Evolutionary conservation across 1,284 basidiomycete species (phyloP).

Genomic region (Afroboletus lepidellus): DNA sequence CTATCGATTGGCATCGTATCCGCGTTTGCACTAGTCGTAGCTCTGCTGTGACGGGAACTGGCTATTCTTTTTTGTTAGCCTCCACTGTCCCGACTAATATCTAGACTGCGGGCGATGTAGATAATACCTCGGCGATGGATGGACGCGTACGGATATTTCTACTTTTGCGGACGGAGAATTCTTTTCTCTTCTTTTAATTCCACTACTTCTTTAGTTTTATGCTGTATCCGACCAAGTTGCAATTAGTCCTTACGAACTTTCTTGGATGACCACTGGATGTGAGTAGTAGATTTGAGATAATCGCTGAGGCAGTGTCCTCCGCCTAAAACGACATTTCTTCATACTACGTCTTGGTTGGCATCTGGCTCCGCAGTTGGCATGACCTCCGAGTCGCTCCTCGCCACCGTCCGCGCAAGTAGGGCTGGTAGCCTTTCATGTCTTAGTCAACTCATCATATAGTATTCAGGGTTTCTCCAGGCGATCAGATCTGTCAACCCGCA

Average conservation of each 20-base stretch:
- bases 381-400: conserved; percentile 59
- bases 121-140: conserved; percentile 15
- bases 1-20: conserved; percentile 9
- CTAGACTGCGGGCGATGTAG: conserved; percentile 19
- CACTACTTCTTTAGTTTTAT: conserved; percentile 8
- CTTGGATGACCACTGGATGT: not conserved
- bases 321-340: not conserved
- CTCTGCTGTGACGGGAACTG: conserved; percentile 18
- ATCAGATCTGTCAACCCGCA: conserved; percentile 81
- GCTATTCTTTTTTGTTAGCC: conserved; percentile 5
- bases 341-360: conserved; percentile 4
- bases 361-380: conserved; percentile 32
- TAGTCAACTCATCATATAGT: conserved; percentile 5
- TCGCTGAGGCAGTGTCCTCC: conserved; percentile 12
- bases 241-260: not conserved
- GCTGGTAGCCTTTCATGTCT: not conserved
- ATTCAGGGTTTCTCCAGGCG: conserved; percentile 72
- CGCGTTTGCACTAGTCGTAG: conserved; percentile 13
- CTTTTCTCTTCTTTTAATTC: not conserved
- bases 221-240: conserved; percentile 16
- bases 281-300: not conserved
- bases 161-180: conserved; percentile 10
- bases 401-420: conserved; percentile 54
- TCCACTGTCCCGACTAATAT: conserved; percentile 24
- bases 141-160: conserved; percentile 13